phyloP scores from a whole-genome alignment of 2,329 filamentous ascomycete genomes.

The Paramyrothecium roridum region DNA sequence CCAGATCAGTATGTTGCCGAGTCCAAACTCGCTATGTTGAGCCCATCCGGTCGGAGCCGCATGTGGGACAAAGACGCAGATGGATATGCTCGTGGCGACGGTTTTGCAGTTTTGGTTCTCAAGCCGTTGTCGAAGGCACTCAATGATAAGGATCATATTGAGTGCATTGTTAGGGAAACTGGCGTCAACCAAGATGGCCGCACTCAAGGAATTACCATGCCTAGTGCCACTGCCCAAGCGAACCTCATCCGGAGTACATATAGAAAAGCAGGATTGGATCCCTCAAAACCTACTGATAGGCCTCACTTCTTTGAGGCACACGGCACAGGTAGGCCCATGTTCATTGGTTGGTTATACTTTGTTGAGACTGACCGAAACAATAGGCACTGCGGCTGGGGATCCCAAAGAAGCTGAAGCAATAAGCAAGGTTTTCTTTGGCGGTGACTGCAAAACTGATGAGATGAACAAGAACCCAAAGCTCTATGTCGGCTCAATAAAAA shows the following conservation, averaged over 20 bases:
- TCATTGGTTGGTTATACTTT: no score
- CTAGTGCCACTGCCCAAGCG: constrained; percentile 29
- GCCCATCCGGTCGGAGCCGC: constrained; percentile 19
- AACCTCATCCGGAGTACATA: constrained; percentile 36
- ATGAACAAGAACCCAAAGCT: background rate
- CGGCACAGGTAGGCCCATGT: constrained; percentile 40
- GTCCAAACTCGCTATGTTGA: constrained; percentile 7
- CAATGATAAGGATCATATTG: constrained; percentile 28
- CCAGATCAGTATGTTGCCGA: constrained; percentile 16
- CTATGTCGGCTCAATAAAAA: background rate
- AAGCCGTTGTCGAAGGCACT: constrained; percentile 37
- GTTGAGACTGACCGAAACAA: background rate
- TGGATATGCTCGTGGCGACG: constrained; percentile 45
- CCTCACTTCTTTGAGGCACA: constrained; percentile 43
- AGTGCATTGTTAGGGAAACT: constrained; percentile 30
- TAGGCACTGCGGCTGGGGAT: constrained; percentile 36
- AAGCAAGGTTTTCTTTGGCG: constrained; percentile 34
- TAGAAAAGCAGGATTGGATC: constrained; percentile 30
- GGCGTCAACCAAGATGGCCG: constrained; percentile 35
- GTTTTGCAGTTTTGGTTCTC: constrained; percentile 34
- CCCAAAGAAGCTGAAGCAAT: constrained; percentile 38
- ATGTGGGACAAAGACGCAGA: constrained; percentile 27
- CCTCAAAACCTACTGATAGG: constrained; percentile 20
- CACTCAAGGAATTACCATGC: constrained; percentile 35
- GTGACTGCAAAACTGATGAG: background rate